Evolutionary conservation across 140 eudicot species (phyloP), one percentile per base, ranked within the genome.

Genomic region (Oenanthe javanica): DNA sequence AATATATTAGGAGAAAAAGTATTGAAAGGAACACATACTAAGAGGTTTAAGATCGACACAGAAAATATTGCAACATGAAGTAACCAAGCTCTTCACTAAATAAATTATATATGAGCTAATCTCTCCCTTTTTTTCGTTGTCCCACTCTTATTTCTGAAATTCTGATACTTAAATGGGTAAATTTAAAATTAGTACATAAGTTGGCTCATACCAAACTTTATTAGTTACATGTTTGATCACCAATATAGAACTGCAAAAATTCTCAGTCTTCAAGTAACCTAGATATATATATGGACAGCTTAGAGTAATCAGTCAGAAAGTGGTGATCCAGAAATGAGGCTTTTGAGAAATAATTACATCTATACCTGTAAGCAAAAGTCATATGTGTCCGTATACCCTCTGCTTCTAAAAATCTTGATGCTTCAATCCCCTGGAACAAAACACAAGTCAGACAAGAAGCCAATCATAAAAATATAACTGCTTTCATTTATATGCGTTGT

Each of bases 301-400:
- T 21, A 21, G 21, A 59, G 25, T 21, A 59, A 21, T 21, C 21
- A 59, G 66, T 8, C 31, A 59, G 67, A 7, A 59, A 25, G 7
- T 21, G 67, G 67, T 59, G 25, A 59, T 59, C 25, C n/a, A 25
- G 66, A 54, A 54, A 54, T 54, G n/a, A 1, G 61, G 61, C 61
- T 54, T 5, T 49, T 10, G 52, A 49, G 52, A 49, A 10, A 49
- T 49, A 9, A 49, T 49, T 9, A 10, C 6, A n/a, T 77, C 40
- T 21, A 61, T 86, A 86, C 96, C 97, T 92, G 85, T 95, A 95
- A 61, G 93, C 98, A 81, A 95, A 91, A 61, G 99, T 95, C 92
- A 95, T 79, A 66, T 95, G 99, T 72, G 97, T 95, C 80, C 89
- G 98, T 86, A 95, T 91, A 70, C 98, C 99, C 86, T 95, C 98